Base-by-base conservation (phyloP, 805 yeast genomes). In the Candida taoyuanica region DNA sequence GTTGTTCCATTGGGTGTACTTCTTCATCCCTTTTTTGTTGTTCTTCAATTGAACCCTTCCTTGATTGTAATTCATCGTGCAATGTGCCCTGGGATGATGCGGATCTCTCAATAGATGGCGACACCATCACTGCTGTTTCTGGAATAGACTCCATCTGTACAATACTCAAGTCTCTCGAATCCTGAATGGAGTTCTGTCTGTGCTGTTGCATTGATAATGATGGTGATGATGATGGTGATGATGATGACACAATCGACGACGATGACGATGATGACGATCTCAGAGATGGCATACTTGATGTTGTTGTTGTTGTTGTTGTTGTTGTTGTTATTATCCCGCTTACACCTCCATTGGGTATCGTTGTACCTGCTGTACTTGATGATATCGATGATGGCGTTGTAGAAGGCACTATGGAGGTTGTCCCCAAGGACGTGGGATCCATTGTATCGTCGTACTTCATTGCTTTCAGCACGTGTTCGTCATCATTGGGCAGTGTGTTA, bases 371-470 rank as follows among this genome's bases (percentile, higher is more conserved):
- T 17, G 37, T 9, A 29, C 21, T 28, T 35, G 35, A 20, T n/a
- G 16, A 26, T 21, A 18, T 20, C 7, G 15, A 20, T 17, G n/a
- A 37, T 17, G 23, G 21, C 18, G 21, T 31, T 24, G 27, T 24
- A n/a, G 37, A 14, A 15, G 28, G n/a, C n/a, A n/a, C n/a, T n/a
- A n/a, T n/a, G n/a, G n/a, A n/a, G n/a, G n/a, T 13, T 25, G 17
- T 6, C 18, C 11, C 16, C 6, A 18, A 14, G 14, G 30, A 18
- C 7, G 16, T 9, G 5, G 30, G 16, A 33, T 7, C 14, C 29
- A 21, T 17, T 4, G 44, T 37, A 20, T 51, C 52, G 27, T 51
- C 53, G 19, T 50, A 52, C 41, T 44, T 50, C 55, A 52, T 50
- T 2, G 50, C 43, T 28, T 44, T 48, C 16, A 49, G 37, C 1